phyloP scores from a whole-genome alignment of 2,329 filamentous ascomycete genomes.

The Tolypocladium tropicale region DNA sequence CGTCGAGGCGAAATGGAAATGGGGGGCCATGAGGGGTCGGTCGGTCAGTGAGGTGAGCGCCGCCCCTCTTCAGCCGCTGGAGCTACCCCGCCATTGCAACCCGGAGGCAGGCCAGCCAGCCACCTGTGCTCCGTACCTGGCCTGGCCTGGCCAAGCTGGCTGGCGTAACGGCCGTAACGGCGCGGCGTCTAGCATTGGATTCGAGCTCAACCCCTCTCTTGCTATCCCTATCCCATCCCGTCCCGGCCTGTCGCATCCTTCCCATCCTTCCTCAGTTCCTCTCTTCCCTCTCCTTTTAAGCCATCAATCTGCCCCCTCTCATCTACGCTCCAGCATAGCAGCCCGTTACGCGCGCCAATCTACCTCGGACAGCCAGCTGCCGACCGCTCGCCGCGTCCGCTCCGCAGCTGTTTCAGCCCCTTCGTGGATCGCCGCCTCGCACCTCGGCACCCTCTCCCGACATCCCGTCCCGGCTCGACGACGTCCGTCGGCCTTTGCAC shows the following conservation, averaged over 20 bases:
- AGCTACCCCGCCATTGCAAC: constrained; percentile 8
- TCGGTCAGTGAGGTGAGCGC: background rate
- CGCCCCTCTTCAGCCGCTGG: background rate
- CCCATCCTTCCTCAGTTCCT: background rate
- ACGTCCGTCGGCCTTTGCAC: background rate
- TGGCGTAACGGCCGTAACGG: no score
- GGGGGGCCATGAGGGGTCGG: no score
- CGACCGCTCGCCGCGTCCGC: background rate
- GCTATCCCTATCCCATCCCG: constrained; percentile 1
- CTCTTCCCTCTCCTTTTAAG: background rate
- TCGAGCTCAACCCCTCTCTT: background rate
- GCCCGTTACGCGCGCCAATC: background rate
- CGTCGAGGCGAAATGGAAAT: no score
- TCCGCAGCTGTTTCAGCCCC: background rate
- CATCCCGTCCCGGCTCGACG: background rate
- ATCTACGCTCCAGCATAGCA: no score
- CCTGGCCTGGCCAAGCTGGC: no score
- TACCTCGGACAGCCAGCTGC: background rate
- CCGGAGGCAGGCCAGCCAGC: no score
- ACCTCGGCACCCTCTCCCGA: background rate
- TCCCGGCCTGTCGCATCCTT: background rate
- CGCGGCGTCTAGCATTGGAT: no score
- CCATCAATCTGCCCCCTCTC: no score
- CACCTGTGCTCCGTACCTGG: no score
- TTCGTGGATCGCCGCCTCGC: background rate